Percentiles rank a stretch among this genome's conserved stretches.
phyloP scores from a whole-genome alignment of 331 rosid species.

The Erythrophleum ivorense region DNA sequence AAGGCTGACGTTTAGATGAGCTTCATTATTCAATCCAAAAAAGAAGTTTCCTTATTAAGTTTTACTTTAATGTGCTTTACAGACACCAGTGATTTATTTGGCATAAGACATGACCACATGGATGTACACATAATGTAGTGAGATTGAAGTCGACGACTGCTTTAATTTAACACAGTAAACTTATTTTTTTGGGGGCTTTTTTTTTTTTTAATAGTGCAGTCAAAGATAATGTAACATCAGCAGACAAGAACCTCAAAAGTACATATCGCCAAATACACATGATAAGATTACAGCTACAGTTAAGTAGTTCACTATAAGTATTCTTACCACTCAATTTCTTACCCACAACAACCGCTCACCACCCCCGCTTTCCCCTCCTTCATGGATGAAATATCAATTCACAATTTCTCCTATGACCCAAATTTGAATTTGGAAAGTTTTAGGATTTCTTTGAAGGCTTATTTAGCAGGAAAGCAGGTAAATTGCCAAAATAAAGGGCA shows the following conservation, averaged over 20 bases:
- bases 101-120: neutral
- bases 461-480: constrained; percentile 4
- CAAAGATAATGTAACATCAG: neutral
- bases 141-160: neutral
- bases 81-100: neutral
- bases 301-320: neutral
- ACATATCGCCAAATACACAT: neutral
- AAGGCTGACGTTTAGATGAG: too few species aligned
- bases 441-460: neutral
- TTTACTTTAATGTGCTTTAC: neutral
- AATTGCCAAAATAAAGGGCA: constrained; percentile 29
- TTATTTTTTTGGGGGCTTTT: too few species aligned
- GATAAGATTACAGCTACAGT: neutral
- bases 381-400: constrained; percentile 4
- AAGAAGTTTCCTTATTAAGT: too few species aligned
- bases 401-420: neutral
- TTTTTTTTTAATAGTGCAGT: neutral
- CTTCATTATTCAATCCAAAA: too few species aligned
- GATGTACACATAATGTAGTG: neutral
- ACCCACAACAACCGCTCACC: neutral
- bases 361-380: neutral
- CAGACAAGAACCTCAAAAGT: neutral
- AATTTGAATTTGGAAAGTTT: constrained; percentile 17
- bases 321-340: neutral
- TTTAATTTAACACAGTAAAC: too few species aligned